Percentiles rank a stretch among this genome's conserved stretches.
Evolutionary conservation across 192 early-diverging fungal species (phyloP).

Genomic region (Fimicolochytrium jonesii): DNA sequence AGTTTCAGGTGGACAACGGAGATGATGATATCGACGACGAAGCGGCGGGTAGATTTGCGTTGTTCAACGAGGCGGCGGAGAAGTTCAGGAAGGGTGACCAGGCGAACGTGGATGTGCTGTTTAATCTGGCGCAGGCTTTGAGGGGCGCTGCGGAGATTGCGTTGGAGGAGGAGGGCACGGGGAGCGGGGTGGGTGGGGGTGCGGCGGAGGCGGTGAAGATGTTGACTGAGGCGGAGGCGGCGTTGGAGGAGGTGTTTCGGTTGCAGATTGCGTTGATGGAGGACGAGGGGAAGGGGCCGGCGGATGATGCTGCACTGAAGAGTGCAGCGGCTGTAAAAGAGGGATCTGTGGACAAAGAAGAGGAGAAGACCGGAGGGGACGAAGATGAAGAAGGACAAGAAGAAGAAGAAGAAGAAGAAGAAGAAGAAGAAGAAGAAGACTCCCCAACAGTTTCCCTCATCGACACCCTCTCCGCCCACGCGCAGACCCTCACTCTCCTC

Average conservation of each 20-base stretch:
- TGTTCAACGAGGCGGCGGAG: conserved; percentile 51
- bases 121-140: conserved; percentile 67
- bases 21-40: conserved; percentile 30
- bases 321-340: no score
- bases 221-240: conserved; percentile 28
- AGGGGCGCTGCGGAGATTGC: conserved; percentile 50
- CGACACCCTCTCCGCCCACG: conserved; percentile 41
- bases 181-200: conserved; percentile 47
- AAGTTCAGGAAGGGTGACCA: conserved; percentile 46
- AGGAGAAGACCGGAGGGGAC: conserved; percentile 3
- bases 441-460: conserved; percentile 23
- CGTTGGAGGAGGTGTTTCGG: conserved; percentile 18
- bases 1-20: no score
- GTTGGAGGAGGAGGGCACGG: conserved; percentile 41
- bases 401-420: neutral
- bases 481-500: conserved; percentile 27
- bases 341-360: neutral
- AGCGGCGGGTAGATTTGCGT: conserved; percentile 4
- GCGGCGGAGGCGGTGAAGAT: conserved; percentile 34
- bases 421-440: conserved; percentile 2
- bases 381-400: conserved; percentile 22
- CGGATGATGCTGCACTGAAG: neutral
- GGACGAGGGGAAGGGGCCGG: neutral
- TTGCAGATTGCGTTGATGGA: conserved; percentile 17
- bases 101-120: conserved; percentile 60